Evolutionary conservation across 2,329 filamentous ascomycete genomes (phyloP).

Genomic region (Exophiala oligosperma): DNA sequence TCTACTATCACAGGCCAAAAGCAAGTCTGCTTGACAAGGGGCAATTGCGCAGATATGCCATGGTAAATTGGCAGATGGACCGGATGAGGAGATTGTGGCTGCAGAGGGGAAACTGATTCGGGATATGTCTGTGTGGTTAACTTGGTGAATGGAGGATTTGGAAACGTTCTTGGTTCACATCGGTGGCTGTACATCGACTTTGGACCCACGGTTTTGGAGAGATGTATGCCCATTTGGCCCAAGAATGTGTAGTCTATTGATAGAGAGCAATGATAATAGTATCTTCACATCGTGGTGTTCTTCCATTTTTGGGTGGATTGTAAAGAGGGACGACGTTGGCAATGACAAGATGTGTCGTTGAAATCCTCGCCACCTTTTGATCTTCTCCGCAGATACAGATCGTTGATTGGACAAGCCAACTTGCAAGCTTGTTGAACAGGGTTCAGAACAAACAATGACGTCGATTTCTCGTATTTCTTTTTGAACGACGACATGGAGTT

Average conservation of each 20-base stretch:
- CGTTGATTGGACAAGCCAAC: background rate
- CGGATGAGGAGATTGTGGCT: background rate
- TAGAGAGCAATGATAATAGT: too few relatives aligned
- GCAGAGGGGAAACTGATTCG: background rate
- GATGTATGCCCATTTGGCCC: too few relatives aligned
- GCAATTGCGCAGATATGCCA: background rate
- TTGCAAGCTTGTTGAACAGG: background rate
- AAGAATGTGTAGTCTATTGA: too few relatives aligned
- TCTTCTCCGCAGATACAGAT: background rate
- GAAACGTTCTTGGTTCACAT: too few relatives aligned
- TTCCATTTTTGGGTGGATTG: too few relatives aligned
- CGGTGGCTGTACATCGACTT: too few relatives aligned
- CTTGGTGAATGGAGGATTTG: too few relatives aligned
- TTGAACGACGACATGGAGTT: background rate
- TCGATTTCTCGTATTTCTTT: background rate
- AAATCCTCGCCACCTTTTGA: background rate
- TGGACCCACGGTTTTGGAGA: too few relatives aligned
- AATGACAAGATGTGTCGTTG: background rate
- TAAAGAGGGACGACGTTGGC: too few relatives aligned
- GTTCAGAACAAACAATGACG: background rate
- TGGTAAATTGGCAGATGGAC: conserved; percentile 1
- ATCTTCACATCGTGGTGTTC: too few relatives aligned
- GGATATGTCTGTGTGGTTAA: too few relatives aligned
- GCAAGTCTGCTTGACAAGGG: background rate
- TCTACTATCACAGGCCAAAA: background rate